Conservation (phyloP, 2,329 filamentous ascomycete genomes). For the Phyllosticta paracitricarpa region DNA sequence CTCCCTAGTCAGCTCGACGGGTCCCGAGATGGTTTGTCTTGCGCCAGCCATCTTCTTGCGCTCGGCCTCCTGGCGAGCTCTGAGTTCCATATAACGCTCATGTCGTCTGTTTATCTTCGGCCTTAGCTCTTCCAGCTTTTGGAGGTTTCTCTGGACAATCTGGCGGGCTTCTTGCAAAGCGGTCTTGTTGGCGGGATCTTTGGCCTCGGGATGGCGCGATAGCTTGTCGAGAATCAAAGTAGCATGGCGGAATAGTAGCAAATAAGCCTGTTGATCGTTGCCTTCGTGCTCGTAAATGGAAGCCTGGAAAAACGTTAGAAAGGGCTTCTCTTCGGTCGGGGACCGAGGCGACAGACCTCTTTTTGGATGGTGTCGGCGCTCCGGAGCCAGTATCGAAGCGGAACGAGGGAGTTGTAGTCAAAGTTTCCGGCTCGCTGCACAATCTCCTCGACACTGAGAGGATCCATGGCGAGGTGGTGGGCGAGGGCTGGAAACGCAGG, state of each 20-base stretch:
- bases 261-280: conserved; percentile 79
- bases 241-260: conserved; percentile 84
- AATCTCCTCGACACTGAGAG: conserved; percentile 68
- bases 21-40: conserved; percentile 15
- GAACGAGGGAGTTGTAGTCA: conserved; percentile 66
- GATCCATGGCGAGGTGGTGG: conserved; percentile 24
- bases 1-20: conserved; percentile 17
- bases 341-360: conserved; percentile 50
- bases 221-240: conserved; percentile 71
- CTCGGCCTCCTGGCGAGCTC: conserved; percentile 26
- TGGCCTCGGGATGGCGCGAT: conserved; percentile 64
- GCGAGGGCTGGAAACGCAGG: background rate
- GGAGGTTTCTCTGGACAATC: conserved; percentile 54
- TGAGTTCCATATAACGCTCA: conserved; percentile 50
- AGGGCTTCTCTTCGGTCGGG: background rate
- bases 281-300: conserved; percentile 75
- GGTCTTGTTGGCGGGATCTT: conserved; percentile 48
- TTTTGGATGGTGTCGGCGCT: conserved; percentile 70
- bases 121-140: conserved; percentile 67
- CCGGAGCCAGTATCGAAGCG: conserved; percentile 71
- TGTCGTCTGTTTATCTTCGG: conserved; percentile 65
- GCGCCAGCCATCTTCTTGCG: conserved; percentile 22
- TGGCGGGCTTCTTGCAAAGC: conserved; percentile 48
- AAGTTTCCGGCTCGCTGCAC: conserved; percentile 66
- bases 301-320: conserved; percentile 45